Evolutionary conservation across 108 stramenopile species (phyloP), one percentile per base, ranked within the genome.

Genomic region (Pseudonitzschia multiseries): DNA sequence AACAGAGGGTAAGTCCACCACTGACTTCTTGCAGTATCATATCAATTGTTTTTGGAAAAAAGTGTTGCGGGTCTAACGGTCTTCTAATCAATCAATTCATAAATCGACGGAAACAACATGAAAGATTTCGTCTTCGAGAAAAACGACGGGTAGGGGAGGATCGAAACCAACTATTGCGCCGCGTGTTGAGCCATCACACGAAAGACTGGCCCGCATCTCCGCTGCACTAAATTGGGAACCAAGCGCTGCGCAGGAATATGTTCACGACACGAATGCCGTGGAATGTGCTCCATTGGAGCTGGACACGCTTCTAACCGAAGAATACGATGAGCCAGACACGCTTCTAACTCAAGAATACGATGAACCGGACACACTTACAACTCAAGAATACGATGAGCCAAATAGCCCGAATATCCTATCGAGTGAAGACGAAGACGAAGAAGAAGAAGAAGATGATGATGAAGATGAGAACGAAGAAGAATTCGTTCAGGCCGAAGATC

Each of bases 1-100:
- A 97, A 72, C 89, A 96, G 79, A 79, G 82, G 71, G 89, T 87
- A 33, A 62, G 85, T 52, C 12, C 21, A 24, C 24, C 10, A 46
- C 1, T 67, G 42, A 17, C 42, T 40, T 48, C 15, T 67, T 65
- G 66, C 28, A 2, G 27, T n/a, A n/a, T n/a, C n/a, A n/a, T n/a
- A n/a, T 67, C 24, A 50, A 43, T n/a, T 67, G 8, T 22, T 15
- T 44, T 44, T 46, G 14, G 28, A 65, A 31, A 9, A 41, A 24
- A 15, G 6, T 48, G 8, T 46, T 29, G 48, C n/a, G 21, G 13
- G 21, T 46, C 40, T 41, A 32, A 67, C 29, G 27, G 15, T 59
- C 24, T n/a, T 27, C 56, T n/a, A 57, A 57, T 18, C 13, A 57
- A 57, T 20, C 20, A 0, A 26, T 6, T 57, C 0, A 57, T 18